These are phyloP conservation scores for Sclerotinia trifoliorum DNA, from an alignment of 2,329 filamentous ascomycete genomes.

Conservation along the genomic window DNA sequence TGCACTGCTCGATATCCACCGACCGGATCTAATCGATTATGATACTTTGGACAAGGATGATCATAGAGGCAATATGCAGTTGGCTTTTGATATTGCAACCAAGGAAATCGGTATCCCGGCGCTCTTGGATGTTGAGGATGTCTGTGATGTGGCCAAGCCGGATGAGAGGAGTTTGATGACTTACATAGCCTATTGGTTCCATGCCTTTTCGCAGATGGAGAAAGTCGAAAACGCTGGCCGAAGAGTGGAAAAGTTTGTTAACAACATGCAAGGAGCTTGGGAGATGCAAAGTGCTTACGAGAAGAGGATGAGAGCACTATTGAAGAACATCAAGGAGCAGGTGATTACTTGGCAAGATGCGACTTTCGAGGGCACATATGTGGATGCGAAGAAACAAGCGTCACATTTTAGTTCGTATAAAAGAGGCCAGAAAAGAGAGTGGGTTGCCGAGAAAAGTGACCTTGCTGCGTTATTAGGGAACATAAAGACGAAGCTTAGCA, in stretches of 20 bases:
- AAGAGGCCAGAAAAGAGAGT: conserved; percentile 82
- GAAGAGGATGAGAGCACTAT: conserved; percentile 78
- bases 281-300: conserved; percentile 99
- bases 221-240: conserved; percentile 96
- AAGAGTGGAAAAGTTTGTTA: conserved; percentile 96
- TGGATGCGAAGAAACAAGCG: conserved; percentile 86
- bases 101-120: conserved; percentile 97
- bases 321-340: conserved; percentile 72
- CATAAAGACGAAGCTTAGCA: conserved; percentile 97
- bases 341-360: conserved; percentile 74
- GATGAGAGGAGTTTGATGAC: conserved; percentile 98
- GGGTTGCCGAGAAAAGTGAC: conserved; percentile 98
- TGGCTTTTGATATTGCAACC: conserved; percentile 93
- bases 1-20: conserved; percentile 92
- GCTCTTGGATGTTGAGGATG: conserved; percentile 94
- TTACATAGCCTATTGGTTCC: conserved; percentile 99
- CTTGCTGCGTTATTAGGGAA: conserved; percentile 90
- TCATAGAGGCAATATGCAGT: conserved; percentile 94
- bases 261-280: conserved; percentile 98
- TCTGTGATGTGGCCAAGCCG: conserved; percentile 92
- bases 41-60: conserved; percentile 91
- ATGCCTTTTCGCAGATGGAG: conserved; percentile 98
- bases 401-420: conserved; percentile 85
- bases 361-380: conserved; percentile 86
- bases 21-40: conserved; percentile 95